phyloP scores from a whole-genome alignment of 1,139 yeast genomes.

The Magnusiomyces tetraspermus region DNA sequence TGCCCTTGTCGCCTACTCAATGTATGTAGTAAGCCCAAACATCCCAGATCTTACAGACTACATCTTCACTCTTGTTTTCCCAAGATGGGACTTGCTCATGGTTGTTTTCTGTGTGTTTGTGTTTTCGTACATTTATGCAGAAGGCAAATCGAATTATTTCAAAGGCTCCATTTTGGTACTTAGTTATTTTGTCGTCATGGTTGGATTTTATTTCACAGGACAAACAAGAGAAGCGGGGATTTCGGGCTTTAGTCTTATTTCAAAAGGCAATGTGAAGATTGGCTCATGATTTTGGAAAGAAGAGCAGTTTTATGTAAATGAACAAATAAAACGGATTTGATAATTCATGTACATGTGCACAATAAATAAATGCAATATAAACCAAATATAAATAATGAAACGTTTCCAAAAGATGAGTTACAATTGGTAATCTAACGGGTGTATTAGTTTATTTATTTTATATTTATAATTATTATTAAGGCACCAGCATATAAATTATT shows the following conservation, averaged over 20 bases:
- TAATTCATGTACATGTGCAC: too few species aligned
- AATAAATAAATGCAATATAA: too few species aligned
- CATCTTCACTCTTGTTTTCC: constrained; percentile 79
- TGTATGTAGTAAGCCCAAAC: constrained; percentile 36
- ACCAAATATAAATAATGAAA: too few species aligned
- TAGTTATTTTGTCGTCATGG: constrained; percentile 63
- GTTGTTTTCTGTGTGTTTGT: constrained; percentile 76
- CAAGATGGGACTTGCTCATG: constrained; percentile 91
- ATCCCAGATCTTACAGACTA: constrained; percentile 31
- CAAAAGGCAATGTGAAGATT: not conserved
- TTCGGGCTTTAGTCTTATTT: constrained; percentile 1
- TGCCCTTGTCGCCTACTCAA: constrained; percentile 70
- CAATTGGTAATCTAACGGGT: too few species aligned
- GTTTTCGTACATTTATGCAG: constrained; percentile 90
- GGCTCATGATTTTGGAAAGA: not conserved
- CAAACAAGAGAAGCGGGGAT: constrained; percentile 13
- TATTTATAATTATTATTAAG: too few species aligned
- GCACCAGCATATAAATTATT: too few species aligned
- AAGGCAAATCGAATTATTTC: constrained; percentile 92
- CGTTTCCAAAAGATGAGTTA: too few species aligned
- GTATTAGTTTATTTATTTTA: too few species aligned
- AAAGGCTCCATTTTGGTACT: constrained; percentile 85
- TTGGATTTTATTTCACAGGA: constrained; percentile 70
- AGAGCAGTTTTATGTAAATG: too few species aligned
- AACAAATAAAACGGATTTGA: too few species aligned